These are phyloP conservation scores for Aspergillus indologenus DNA, from an alignment of 495 filamentous ascomycete species.

Conservation along the genomic window DNA sequence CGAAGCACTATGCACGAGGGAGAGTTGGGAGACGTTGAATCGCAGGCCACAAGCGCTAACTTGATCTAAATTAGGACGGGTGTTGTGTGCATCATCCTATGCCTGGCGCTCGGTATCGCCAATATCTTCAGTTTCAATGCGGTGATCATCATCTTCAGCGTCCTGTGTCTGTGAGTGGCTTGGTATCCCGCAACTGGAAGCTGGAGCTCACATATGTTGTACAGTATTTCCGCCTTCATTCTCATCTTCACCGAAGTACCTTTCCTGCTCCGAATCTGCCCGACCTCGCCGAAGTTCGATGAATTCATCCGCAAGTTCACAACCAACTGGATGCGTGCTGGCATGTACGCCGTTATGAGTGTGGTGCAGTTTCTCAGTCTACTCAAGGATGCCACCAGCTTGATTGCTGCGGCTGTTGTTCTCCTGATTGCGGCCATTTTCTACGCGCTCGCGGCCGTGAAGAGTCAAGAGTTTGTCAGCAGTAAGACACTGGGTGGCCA, in stretches of 20 bases:
- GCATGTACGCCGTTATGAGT: constrained; percentile 78
- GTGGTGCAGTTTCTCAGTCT: constrained; percentile 80
- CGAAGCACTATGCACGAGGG: neutral
- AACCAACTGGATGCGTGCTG: constrained; percentile 96
- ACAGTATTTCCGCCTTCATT: constrained; percentile 75
- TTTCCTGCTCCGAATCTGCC: constrained; percentile 94
- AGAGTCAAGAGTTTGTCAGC: constrained; percentile 89
- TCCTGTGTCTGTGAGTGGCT: constrained; percentile 75
- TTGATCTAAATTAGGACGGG: constrained; percentile 67
- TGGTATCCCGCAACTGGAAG: neutral
- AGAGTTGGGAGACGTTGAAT: neutral
- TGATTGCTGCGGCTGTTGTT: constrained; percentile 84
- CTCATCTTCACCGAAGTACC: constrained; percentile 97
- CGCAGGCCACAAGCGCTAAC: constrained; percentile 3
- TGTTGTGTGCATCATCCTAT: constrained; percentile 89
- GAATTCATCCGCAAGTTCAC: constrained; percentile 86
- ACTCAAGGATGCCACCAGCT: constrained; percentile 51
- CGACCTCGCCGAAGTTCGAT: constrained; percentile 87
- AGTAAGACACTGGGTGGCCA: constrained; percentile 96
- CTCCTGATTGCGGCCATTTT: constrained; percentile 73
- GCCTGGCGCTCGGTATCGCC: constrained; percentile 91
- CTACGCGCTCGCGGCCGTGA: constrained; percentile 81
- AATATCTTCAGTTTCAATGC: constrained; percentile 71
- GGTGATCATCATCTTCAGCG: constrained; percentile 74
- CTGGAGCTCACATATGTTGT: constrained; percentile 16